These are phyloP conservation scores for Brassica napus DNA, from an alignment of 345 rosid genomes.

Conservation along the genomic window Da-Ae NC_063435.1:2210501-2211000, in stretches of 20 bases:
- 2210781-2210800: background rate
- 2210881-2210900: constrained; percentile 86
- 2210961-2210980: constrained; percentile 92
- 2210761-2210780: background rate
- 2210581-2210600: background rate
- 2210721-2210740: constrained; percentile 57
- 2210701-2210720: constrained; percentile 99
- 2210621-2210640: constrained; percentile 91
- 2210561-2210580: background rate
- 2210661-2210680: constrained; percentile 98
- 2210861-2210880: background rate
- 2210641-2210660: constrained; percentile 94
- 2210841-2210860: background rate
- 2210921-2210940: constrained; percentile 87
- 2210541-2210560: constrained; percentile 13
- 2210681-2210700: constrained; percentile 99
- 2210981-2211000: constrained; percentile 91
- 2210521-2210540: constrained; percentile 82
- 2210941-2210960: constrained; percentile 75
- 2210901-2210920: constrained; percentile 91
- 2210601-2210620: constrained; percentile 9
- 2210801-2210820: background rate
- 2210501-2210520: constrained; percentile 96
- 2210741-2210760: background rate
- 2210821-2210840: background rate